Base-by-base conservation (phyloP, 805 yeast species). In the Wickerhamomyces ciferrii region DNA sequence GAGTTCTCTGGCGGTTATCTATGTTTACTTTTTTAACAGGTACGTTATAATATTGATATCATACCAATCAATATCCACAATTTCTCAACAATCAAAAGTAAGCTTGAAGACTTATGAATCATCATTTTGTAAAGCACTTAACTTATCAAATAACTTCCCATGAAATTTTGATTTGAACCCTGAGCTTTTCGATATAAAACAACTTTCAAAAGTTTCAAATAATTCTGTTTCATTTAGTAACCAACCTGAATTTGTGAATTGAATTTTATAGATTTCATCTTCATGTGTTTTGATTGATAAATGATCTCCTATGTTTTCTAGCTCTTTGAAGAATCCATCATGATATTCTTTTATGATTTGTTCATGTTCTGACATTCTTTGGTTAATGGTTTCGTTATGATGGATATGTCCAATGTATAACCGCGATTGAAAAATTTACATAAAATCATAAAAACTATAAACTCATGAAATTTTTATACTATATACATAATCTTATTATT, bases 201-300 rank as follows among this genome's bases (percentile, higher is more conserved):
- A 62, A 59, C 56, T 25, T 62, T 49, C 36, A 39, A 64, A 52
- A 9, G 60, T 56, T 45, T 67, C 71, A 19, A 55, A 44, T 3
- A 65, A 54, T 38, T 65, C 67, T 47, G 47, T 43, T 5, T 43
- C 44, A 5, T 43, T 39, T 20, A 47, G 41, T 4, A 45, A 20
- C 54, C 54, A 53, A 7, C 54, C 54, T 38, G 47, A 34, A 6
- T 46, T 27, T 5, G 52, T 49, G 20, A 47, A 47, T 10, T 39
- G 43, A 2, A 46, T 32, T 9, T 32, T n/a, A 5, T 51, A 20
- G 2, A 2, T 2, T 5, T 39, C 41, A 18, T 38, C 48, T 36
- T 54, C 58, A 2, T 45, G 15, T 4, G 56, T 53, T 5, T 11
- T 41, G 15, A 53, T 51, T 3, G 21, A 23, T 4, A 53, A 31